phyloP scores from a whole-genome alignment of 2,329 filamentous ascomycete species.

The Aspergillus sp. region DNA sequence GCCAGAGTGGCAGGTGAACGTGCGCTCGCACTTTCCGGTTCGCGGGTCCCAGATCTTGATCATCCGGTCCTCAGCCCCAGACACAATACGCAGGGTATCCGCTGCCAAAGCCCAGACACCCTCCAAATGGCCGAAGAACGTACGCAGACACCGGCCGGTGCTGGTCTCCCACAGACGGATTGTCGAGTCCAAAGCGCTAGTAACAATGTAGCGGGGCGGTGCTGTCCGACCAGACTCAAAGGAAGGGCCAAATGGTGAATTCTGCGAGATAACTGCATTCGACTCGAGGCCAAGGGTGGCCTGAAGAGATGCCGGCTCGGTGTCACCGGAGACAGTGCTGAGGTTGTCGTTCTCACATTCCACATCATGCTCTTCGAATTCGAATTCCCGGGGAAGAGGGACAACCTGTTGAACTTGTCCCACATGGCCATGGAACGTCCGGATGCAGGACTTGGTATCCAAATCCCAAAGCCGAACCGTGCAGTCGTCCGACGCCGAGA shows the following conservation, averaged over 20 bases:
- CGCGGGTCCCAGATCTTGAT: slow-evolving; percentile 95
- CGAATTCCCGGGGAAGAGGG: slow-evolving; percentile 81
- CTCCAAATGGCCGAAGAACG: slow-evolving; percentile 95
- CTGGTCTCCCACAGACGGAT: slow-evolving; percentile 90
- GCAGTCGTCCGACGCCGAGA: slow-evolving; percentile 92
- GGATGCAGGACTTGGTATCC: slow-evolving; percentile 76
- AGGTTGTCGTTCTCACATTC: slow-evolving; percentile 60
- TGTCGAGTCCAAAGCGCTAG: slow-evolving; percentile 85
- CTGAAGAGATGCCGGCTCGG: slow-evolving; percentile 26
- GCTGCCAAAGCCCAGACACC: slow-evolving; percentile 92
- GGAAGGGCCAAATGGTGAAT: slow-evolving; percentile 60
- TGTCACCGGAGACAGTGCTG: slow-evolving; percentile 37
- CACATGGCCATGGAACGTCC: slow-evolving; percentile 81
- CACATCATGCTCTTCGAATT: slow-evolving; percentile 72
- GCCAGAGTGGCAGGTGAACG: slow-evolving; percentile 85
- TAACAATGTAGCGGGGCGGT: slow-evolving; percentile 89
- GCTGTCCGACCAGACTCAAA: slow-evolving; percentile 68
- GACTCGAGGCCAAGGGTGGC: slow-evolving; percentile 29
- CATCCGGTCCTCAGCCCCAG: slow-evolving; percentile 89
- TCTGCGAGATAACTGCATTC: slow-evolving; percentile 40
- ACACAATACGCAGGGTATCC: slow-evolving; percentile 84
- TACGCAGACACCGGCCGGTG: slow-evolving; percentile 79
- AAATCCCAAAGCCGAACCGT: slow-evolving; percentile 92
- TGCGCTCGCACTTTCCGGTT: slow-evolving; percentile 87
- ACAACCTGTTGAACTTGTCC: slow-evolving; percentile 93